A percentile compares a stretch with the other conserved stretches of the same genome.
Conservation (phyloP, 768 basidiomycete genomes). For the Austroboletus festivus region DNA sequence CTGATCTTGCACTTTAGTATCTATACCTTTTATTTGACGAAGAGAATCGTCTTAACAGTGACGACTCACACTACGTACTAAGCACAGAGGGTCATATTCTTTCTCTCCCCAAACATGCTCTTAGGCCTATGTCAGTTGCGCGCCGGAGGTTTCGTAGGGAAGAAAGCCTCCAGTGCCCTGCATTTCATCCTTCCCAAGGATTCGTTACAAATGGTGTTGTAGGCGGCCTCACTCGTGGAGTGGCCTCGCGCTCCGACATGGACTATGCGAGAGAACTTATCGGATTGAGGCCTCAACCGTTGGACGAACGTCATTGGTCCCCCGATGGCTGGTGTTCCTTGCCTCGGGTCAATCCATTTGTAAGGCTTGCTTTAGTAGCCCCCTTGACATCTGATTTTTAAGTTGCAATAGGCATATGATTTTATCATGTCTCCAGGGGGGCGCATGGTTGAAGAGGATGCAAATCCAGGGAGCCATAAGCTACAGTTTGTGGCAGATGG, state of each 20-base stretch:
- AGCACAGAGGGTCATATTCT: slow-evolving; percentile 95
- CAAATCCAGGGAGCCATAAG: slow-evolving; percentile 65
- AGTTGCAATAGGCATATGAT: slow-evolving; percentile 62
- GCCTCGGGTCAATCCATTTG: slow-evolving; percentile 66
- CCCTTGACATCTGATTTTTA: neutral
- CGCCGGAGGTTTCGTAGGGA: slow-evolving; percentile 60
- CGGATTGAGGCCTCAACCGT: slow-evolving; percentile 45
- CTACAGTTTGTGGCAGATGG: slow-evolving; percentile 62
- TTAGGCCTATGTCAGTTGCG: slow-evolving; percentile 55
- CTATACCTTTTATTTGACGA: slow-evolving; percentile 91
- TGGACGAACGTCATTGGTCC: slow-evolving; percentile 59
- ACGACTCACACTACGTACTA: slow-evolving; percentile 86
- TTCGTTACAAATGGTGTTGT: slow-evolving; percentile 30
- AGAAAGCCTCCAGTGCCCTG: slow-evolving; percentile 72
- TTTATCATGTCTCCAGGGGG: slow-evolving; percentile 72
- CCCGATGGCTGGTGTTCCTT: slow-evolving; percentile 72
- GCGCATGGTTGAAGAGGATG: slow-evolving; percentile 54
- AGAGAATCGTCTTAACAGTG: slow-evolving; percentile 65
- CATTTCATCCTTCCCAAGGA: slow-evolving; percentile 48
- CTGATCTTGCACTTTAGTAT: slow-evolving; percentile 52
- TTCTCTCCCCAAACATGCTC: slow-evolving; percentile 51
- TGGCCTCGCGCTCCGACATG: slow-evolving; percentile 69
- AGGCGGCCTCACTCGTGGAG: slow-evolving; percentile 57
- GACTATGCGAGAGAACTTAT: slow-evolving; percentile 81
- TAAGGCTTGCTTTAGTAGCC: slow-evolving; percentile 36